Evolutionary conservation across 2,329 filamentous ascomycete genomes (phyloP).

Genomic region (Rhinocladiella mackenziei): DNA sequence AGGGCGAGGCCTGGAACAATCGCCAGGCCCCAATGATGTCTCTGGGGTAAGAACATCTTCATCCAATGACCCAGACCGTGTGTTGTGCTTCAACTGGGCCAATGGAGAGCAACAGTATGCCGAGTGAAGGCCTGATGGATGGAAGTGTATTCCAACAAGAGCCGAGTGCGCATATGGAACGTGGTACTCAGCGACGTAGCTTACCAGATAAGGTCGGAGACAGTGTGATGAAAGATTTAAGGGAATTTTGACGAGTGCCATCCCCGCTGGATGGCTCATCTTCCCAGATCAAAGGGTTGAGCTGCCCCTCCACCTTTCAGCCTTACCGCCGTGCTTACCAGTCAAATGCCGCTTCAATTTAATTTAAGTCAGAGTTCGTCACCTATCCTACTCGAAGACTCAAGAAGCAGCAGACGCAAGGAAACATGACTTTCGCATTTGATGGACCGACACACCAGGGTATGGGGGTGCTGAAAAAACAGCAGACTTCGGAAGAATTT

Average conservation of each 20-base stretch:
- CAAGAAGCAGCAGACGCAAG: too few relatives aligned
- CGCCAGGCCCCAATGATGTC: conserved; percentile 25
- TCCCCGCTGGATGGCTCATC: too few relatives aligned
- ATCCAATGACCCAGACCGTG: conserved; percentile 12
- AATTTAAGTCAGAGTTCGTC: too few relatives aligned
- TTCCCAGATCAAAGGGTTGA: too few relatives aligned
- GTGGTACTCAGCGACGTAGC: not conserved
- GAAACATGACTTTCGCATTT: too few relatives aligned
- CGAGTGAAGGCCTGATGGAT: not conserved
- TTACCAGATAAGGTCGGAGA: conserved; percentile 1
- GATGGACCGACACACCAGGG: too few relatives aligned
- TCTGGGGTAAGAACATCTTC: conserved; percentile 17
- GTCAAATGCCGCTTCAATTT: too few relatives aligned
- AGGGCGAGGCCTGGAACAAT: conserved; percentile 27
- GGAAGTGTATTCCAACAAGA: not conserved
- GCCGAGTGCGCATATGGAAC: not conserved
- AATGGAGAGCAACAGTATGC: not conserved
- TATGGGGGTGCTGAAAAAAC: too few relatives aligned
- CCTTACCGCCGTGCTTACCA: too few relatives aligned
- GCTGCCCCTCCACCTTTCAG: too few relatives aligned
- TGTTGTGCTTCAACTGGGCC: conserved; percentile 18
- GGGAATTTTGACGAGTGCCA: conserved; percentile 2
- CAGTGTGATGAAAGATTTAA: not conserved
- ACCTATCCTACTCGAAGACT: too few relatives aligned
- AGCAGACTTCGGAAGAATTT: too few relatives aligned